These are phyloP conservation scores for Biscutella laevigata DNA, from an alignment of 441 rosid species.

Conservation along the genomic window DNA sequence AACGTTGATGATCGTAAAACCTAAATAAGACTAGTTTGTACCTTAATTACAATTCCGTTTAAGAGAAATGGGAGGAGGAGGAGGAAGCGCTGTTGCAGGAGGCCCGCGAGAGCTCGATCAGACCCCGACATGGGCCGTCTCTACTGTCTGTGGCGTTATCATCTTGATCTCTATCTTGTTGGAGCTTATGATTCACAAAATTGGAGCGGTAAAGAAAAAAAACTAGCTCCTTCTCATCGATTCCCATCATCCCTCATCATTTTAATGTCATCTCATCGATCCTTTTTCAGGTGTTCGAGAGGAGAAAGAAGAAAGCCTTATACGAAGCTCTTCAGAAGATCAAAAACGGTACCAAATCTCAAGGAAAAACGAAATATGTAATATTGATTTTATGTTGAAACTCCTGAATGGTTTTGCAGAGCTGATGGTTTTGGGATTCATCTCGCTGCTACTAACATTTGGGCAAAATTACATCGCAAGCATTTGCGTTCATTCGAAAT, in stretches of 20 bases:
- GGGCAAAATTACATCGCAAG: conserved; percentile 63
- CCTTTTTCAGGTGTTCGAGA: conserved; percentile 45
- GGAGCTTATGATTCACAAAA: conserved; percentile 51
- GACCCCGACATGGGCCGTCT: conserved; percentile 93
- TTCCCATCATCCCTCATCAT: too few species aligned
- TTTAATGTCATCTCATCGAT: too few species aligned
- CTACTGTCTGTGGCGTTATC: conserved; percentile 56
- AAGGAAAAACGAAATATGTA: background rate
- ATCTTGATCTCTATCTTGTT: conserved; percentile 56
- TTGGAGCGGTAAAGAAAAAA: too few species aligned
- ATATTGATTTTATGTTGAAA: background rate
- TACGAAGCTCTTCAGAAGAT: conserved; percentile 80
- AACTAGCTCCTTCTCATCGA: too few species aligned
- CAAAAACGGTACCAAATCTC: conserved; percentile 49
- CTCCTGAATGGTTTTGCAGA: conserved; percentile 32
- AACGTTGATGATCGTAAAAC: background rate
- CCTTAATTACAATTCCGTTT: background rate
- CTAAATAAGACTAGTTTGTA: background rate
- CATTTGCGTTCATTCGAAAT: conserved; percentile 45
- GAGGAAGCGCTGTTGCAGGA: conserved; percentile 21
- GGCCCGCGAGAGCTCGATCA: conserved; percentile 61
- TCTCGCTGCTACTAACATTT: conserved; percentile 70
- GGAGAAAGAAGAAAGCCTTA: conserved; percentile 50
- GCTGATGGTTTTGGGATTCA: conserved; percentile 94
- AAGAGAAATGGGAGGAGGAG: conserved; percentile 34